Conservation (phyloP, 1,284 basidiomycete species). For the Stygiomarasmius scandens region DNA sequence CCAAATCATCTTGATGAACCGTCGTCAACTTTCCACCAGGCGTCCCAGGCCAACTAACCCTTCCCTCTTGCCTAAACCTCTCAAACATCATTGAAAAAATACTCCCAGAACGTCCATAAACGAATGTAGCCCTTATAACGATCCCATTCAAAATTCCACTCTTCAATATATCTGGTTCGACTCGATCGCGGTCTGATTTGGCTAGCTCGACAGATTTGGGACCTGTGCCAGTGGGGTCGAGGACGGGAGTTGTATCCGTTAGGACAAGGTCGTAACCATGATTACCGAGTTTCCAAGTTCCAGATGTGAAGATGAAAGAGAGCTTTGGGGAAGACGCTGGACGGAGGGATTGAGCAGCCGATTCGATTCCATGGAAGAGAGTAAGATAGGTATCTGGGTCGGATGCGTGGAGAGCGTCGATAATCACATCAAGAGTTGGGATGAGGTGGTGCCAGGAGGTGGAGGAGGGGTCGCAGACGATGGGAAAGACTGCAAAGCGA, state of each 20-base stretch:
- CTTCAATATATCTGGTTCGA: constrained; percentile 39
- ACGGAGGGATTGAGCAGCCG: constrained; percentile 34
- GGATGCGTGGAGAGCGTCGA: constrained; percentile 48
- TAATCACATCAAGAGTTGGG: constrained; percentile 46
- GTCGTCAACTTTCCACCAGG: constrained; percentile 35
- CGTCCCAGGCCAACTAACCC: constrained; percentile 42
- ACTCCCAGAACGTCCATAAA: constrained; percentile 51
- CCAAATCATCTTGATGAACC: constrained; percentile 55
- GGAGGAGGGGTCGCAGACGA: constrained; percentile 43
- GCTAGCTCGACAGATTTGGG: constrained; percentile 31
- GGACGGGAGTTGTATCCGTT: constrained; percentile 38
- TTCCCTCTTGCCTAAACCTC: constrained; percentile 32
- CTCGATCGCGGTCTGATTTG: constrained; percentile 36
- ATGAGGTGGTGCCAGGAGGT: constrained; percentile 44
- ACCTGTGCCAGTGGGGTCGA: not conserved
- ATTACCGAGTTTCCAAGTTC: constrained; percentile 52
- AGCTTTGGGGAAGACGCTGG: constrained; percentile 40
- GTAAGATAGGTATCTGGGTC: constrained; percentile 15
- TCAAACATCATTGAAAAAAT: constrained; percentile 43
- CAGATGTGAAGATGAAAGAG: constrained; percentile 54
- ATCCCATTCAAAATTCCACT: constrained; percentile 45
- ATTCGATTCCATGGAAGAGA: constrained; percentile 36
- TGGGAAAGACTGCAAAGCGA: constrained; percentile 42
- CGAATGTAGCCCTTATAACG: constrained; percentile 49
- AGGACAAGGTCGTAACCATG: constrained; percentile 32